Evolutionary conservation across 768 basidiomycete species (phyloP), one percentile per base, ranked within the genome.

Genomic region (Russula dissimulans): DNA sequence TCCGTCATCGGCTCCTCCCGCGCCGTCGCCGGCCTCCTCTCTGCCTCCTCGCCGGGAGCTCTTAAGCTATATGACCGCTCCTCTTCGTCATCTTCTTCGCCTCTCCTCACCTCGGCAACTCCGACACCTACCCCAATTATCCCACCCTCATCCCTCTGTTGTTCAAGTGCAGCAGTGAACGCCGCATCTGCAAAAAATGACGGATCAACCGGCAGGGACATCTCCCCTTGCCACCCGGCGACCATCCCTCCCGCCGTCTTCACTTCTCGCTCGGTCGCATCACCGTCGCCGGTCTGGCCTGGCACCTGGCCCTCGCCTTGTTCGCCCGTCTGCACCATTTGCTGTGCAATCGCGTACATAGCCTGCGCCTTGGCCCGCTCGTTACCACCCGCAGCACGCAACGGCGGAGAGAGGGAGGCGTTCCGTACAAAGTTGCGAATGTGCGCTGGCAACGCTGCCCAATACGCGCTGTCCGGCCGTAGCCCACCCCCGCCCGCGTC

Each of bases 261-360:
- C 50, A 62, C 70, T 67, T 70, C 71, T 54, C 69, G 69, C 53
- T 57, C 64, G 59, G 57, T 50, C 48, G 70, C 68, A 67, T 71
- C 70, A 17, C 44, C 55, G 38, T n/a, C 38, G 17, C 9, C 42
- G 39, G 64, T 70, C 71, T 56, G 64, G 62, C 61, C 59, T 49
- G 54, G 64, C 63, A 47, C 59, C 65, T 41, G 46, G 55, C 64
- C 45, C 57, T 64, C 59, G 62, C 63, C 58, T 64, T 60, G 61
- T 65, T 67, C 71, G 71, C 72, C 76, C 36, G 77, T 75, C 67
- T 77, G 81, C 39, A 75, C 78, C 76, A 85, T 83, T 71, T 83
- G 82, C 65, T 85, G 85, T 39, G 85, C 85, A 62, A 85, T 81
- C 54, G 82, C 77, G 67, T 84, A 83, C 82, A 86, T 83, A 8